A percentile compares a stretch with the other conserved stretches of the same genome.
Evolutionary conservation across 805 yeast genomes (phyloP).

Genomic region (Scheffersomyces coipomensis): DNA sequence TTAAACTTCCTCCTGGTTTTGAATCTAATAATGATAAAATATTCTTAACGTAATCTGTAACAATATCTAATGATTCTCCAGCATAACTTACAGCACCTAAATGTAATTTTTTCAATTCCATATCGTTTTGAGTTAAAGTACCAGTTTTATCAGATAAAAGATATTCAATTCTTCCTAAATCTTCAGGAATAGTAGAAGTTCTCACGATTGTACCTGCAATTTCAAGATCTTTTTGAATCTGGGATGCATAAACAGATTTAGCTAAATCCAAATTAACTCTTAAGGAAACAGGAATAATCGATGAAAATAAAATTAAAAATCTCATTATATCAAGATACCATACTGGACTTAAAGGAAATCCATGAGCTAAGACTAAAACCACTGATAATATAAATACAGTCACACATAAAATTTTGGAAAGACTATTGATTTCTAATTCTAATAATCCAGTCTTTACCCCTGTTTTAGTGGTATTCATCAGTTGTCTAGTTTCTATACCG

Average conservation of each 20-base stretch:
- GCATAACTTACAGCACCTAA: constrained; percentile 91
- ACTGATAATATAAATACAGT: constrained; percentile 80
- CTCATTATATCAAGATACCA: constrained; percentile 94
- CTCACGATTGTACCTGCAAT: constrained; percentile 90
- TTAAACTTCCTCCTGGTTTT: constrained; percentile 3
- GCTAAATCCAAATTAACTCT: constrained; percentile 95
- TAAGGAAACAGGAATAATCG: constrained; percentile 93
- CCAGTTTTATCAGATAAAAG: constrained; percentile 94
- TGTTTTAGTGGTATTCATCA: constrained; percentile 85
- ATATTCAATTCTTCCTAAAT: constrained; percentile 92
- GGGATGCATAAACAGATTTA: constrained; percentile 92
- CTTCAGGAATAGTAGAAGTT: constrained; percentile 97
- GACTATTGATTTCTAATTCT: constrained; percentile 84
- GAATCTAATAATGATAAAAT: constrained; percentile 20
- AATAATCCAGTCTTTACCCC: constrained; percentile 87
- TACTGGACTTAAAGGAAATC: constrained; percentile 53
- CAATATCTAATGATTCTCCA: constrained; percentile 89
- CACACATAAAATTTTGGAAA: constrained; percentile 85
- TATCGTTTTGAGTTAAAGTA: constrained; percentile 94
- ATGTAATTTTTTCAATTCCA: constrained; percentile 93
- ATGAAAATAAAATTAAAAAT: constrained; percentile 85
- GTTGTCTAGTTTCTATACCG: constrained; percentile 91
- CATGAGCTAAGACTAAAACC: constrained; percentile 75
- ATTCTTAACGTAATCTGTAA: constrained; percentile 59
- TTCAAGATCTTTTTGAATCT: constrained; percentile 81